Conservation (phyloP, 768 basidiomycete genomes). For the Dioszegia aurantiaca region DNA sequence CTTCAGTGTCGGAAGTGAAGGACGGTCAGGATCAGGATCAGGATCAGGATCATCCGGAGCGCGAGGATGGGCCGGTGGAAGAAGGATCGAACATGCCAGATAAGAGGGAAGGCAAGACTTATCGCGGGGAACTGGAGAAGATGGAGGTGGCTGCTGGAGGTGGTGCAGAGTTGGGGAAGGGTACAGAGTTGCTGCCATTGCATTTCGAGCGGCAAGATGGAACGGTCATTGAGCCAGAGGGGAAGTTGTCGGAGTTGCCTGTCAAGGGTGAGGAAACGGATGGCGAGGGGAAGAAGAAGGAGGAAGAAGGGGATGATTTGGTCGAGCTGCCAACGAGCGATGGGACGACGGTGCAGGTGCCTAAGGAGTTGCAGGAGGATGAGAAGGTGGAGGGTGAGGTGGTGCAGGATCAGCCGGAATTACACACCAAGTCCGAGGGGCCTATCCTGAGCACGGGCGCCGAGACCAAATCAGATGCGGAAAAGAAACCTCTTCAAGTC, state of each 20-base stretch:
- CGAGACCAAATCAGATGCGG: neutral
- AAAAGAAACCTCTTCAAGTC: constrained; percentile 29
- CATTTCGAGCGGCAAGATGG: constrained; percentile 4
- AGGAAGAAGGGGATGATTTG: neutral
- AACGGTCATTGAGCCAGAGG: neutral
- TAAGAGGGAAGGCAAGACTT: constrained; percentile 5
- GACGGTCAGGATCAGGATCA: too few relatives aligned
- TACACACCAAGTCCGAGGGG: constrained; percentile 10
- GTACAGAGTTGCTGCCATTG: neutral
- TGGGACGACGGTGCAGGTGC: constrained; percentile 7
- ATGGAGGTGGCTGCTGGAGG: neutral
- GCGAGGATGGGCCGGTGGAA: neutral
- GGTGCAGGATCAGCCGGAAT: neutral
- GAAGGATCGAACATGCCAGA: neutral
- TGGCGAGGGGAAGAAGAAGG: neutral
- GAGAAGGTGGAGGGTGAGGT: neutral
- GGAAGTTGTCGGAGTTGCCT: too few relatives aligned
- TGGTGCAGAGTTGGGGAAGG: constrained; percentile 6
- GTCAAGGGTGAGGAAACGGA: too few relatives aligned
- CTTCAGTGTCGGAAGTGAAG: neutral
- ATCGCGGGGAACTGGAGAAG: constrained; percentile 2
- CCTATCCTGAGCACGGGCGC: neutral
- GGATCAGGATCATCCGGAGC: neutral
- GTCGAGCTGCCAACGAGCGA: neutral
- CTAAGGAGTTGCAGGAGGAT: constrained; percentile 6